phyloP scores from a whole-genome alignment of 371 early-diverging fungal species.

The Syncephalis fuscata region DNA sequence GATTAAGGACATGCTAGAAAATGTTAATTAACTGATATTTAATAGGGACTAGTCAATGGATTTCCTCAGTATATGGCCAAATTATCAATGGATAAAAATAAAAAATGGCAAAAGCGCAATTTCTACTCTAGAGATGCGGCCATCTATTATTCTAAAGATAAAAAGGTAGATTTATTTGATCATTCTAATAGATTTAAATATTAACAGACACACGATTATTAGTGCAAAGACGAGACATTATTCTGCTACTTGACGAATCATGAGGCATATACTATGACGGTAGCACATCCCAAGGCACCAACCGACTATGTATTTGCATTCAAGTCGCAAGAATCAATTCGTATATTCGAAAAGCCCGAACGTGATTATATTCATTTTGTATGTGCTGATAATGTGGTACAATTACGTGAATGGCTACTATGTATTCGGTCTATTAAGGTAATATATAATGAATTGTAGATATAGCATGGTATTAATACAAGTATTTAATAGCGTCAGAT shows the following conservation, averaged over 20 bases:
- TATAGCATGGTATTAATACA: no score
- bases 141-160: slow-evolving; percentile 52
- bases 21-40: neutral
- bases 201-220: slow-evolving; percentile 1
- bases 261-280: slow-evolving; percentile 61
- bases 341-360: slow-evolving; percentile 61
- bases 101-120: slow-evolving; percentile 61
- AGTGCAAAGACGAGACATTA: slow-evolving; percentile 30
- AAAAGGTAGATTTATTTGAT: slow-evolving; percentile 22
- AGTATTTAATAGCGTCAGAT: no score
- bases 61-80: no score
- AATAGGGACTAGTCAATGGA: neutral
- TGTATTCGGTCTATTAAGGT: slow-evolving; percentile 67
- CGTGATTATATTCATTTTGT: slow-evolving; percentile 69
- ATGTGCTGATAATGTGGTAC: slow-evolving; percentile 52
- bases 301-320: slow-evolving; percentile 70
- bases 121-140: slow-evolving; percentile 41
- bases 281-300: slow-evolving; percentile 41
- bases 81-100: slow-evolving; percentile 21
- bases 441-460: slow-evolving; percentile 2
- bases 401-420: slow-evolving; percentile 67
- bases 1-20: neutral
- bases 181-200: neutral
- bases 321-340: slow-evolving; percentile 55
- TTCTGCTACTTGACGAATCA: slow-evolving; percentile 52